These are phyloP conservation scores for Aegilops speltoides DNA, from an alignment of 176 grass and related monocot species.

Conservation along the genomic window DNA sequence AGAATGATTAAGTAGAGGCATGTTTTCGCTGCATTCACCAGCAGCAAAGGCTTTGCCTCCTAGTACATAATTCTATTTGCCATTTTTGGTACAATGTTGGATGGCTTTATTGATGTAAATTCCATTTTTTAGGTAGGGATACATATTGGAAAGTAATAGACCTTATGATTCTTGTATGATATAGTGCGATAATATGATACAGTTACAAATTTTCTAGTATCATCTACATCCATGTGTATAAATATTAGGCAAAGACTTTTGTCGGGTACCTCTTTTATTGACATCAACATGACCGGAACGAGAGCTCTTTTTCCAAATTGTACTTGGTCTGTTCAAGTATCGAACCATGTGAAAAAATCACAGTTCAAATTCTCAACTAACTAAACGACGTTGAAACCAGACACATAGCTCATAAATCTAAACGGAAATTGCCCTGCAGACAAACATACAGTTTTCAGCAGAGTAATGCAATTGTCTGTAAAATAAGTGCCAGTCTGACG, in stretches of 20 bases:
- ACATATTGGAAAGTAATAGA: slow-evolving; percentile 18
- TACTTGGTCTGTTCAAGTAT: no score
- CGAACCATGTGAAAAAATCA: no score
- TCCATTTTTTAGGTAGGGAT: slow-evolving; percentile 8
- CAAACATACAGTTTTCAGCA: no score
- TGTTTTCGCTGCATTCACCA: background rate
- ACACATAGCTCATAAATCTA: no score
- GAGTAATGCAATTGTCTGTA: no score
- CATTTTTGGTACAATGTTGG: slow-evolving; percentile 25
- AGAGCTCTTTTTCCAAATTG: no score
- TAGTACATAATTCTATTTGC: slow-evolving; percentile 24
- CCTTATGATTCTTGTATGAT: slow-evolving; percentile 10
- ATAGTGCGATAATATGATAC: background rate
- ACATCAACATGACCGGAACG: background rate
- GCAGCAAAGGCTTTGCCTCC: background rate
- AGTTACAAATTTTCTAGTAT: background rate
- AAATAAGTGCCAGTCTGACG: no score
- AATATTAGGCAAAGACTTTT: slow-evolving; percentile 19
- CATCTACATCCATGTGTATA: background rate
- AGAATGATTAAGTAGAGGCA: slow-evolving; percentile 6
- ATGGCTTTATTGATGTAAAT: slow-evolving; percentile 28
- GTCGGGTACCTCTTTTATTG: background rate
- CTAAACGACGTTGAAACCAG: no score
- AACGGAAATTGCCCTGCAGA: background rate
- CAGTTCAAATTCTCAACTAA: no score